Conservation (phyloP, 495 filamentous ascomycete species). For the Xylaria sp. region DNA sequence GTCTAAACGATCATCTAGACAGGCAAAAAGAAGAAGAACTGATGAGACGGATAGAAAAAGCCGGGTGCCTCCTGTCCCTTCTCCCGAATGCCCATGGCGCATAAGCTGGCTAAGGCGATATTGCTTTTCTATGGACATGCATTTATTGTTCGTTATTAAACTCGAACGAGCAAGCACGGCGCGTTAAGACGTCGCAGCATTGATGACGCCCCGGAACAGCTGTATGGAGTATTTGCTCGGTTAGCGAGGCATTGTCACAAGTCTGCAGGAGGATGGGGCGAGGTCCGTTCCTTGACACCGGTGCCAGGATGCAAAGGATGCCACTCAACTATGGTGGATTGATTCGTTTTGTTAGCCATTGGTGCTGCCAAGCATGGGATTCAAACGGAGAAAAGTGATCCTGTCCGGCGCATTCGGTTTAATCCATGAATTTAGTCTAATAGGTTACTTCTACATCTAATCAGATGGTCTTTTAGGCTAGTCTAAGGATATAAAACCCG, state of each 20-base stretch:
- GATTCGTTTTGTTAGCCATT: constrained; percentile 3
- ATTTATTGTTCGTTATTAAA: neutral
- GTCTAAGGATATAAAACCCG: neutral
- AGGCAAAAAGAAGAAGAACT: neutral
- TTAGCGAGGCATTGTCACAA: constrained; percentile 24
- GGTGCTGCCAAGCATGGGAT: neutral
- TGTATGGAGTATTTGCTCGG: constrained; percentile 2
- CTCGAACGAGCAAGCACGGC: neutral
- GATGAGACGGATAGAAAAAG: neutral
- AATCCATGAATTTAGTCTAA: neutral
- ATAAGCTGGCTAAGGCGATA: neutral
- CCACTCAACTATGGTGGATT: neutral
- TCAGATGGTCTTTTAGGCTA: neutral
- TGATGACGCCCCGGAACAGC: neutral
- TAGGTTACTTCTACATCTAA: neutral
- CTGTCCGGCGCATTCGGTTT: neutral
- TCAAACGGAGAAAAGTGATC: neutral
- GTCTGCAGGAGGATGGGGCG: constrained; percentile 9
- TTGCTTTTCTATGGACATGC: neutral
- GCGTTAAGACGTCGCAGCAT: neutral
- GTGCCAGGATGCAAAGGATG: constrained; percentile 1
- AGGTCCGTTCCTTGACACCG: neutral
- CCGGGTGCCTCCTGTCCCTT: neutral
- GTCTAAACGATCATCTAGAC: neutral
- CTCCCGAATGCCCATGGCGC: neutral